Percentiles rank a stretch among this genome's conserved stretches.
Conservation (phyloP, 164 flowering plant species). For the Sextonia rubra region DNA sequence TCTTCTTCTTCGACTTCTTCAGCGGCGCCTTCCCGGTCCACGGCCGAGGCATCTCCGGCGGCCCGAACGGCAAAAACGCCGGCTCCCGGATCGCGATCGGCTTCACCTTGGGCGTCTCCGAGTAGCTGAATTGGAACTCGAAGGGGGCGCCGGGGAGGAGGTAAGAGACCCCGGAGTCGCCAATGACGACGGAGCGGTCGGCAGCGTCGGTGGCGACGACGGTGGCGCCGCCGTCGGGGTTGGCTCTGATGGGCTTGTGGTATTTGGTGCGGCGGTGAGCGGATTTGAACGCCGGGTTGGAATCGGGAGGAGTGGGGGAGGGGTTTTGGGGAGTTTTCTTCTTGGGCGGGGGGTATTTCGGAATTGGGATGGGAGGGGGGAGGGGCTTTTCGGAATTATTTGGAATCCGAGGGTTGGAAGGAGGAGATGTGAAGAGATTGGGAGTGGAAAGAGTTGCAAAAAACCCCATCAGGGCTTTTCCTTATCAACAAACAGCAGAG, state of each 20-base stretch:
- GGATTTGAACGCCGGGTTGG: slow-evolving; percentile 48
- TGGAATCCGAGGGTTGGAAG: slow-evolving; percentile 36
- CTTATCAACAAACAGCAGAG: too few relatives aligned
- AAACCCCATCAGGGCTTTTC: slow-evolving; percentile 34
- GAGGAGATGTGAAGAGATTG: slow-evolving; percentile 72
- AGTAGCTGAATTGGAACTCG: slow-evolving; percentile 90
- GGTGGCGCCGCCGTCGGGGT: slow-evolving; percentile 22
- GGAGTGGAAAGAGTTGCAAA: slow-evolving; percentile 39
- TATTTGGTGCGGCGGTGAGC: slow-evolving; percentile 56
- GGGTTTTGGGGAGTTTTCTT: slow-evolving; percentile 16
- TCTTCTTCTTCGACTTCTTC: slow-evolving; percentile 53
- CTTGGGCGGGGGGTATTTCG: slow-evolving; percentile 39
- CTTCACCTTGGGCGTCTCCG: slow-evolving; percentile 83
- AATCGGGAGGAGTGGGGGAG: slow-evolving; percentile 10
- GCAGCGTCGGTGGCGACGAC: slow-evolving; percentile 34
- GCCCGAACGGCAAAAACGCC: slow-evolving; percentile 84
- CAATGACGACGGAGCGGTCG: slow-evolving; percentile 65
- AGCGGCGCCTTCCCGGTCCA: slow-evolving; percentile 97
- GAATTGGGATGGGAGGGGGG: slow-evolving; percentile 32
- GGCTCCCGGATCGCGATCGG: slow-evolving; percentile 90
- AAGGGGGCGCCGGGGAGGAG: slow-evolving; percentile 91
- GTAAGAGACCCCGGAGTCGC: slow-evolving; percentile 81
- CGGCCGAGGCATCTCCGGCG: slow-evolving; percentile 89
- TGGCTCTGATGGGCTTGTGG: slow-evolving; percentile 56
- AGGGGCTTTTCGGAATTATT: slow-evolving; percentile 17